Percentiles rank a stretch among this genome's conserved stretches.
These are phyloP conservation scores for Monosporascus sp. DNA, from an alignment of 2,329 filamentous ascomycete genomes.

Conservation along the genomic window DNA sequence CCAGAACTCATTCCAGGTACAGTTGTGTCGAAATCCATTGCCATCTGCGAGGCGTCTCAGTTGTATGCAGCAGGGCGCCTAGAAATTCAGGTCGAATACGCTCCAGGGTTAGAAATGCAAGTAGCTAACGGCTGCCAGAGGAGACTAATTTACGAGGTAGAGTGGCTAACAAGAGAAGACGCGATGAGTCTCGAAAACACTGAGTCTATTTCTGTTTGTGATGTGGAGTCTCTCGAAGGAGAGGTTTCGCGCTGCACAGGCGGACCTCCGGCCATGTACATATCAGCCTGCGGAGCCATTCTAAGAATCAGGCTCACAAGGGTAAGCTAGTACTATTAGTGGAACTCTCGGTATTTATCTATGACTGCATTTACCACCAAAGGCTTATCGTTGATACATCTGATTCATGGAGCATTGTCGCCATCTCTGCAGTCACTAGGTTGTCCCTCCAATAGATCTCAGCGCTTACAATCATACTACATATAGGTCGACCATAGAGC, in stretches of 20 bases:
- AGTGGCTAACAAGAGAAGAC: not conserved
- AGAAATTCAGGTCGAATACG: slow-evolving; percentile 13
- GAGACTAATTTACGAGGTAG: not conserved
- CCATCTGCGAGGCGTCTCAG: slow-evolving; percentile 2
- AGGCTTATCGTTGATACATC: too few species aligned
- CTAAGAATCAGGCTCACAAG: not conserved
- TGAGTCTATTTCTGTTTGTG: not conserved
- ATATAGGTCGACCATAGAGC: too few species aligned
- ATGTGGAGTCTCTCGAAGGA: not conserved
- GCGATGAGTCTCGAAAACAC: not conserved
- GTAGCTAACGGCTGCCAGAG: not conserved
- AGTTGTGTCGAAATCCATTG: not conserved
- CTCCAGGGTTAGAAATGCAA: not conserved
- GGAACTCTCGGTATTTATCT: too few species aligned
- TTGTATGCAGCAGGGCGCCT: slow-evolving; percentile 6
- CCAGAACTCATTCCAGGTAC: not conserved
- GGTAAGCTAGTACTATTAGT: too few species aligned
- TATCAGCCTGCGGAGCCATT: not conserved
- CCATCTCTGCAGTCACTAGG: too few species aligned
- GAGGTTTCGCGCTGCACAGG: not conserved
- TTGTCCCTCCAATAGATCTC: too few species aligned
- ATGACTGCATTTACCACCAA: too few species aligned
- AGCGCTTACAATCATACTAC: too few species aligned
- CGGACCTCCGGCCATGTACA: not conserved
- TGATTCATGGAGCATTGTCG: too few species aligned